Evolutionary conservation across 2,329 filamentous ascomycete species (phyloP).

Genomic region (Penicillium sp.): DNA sequence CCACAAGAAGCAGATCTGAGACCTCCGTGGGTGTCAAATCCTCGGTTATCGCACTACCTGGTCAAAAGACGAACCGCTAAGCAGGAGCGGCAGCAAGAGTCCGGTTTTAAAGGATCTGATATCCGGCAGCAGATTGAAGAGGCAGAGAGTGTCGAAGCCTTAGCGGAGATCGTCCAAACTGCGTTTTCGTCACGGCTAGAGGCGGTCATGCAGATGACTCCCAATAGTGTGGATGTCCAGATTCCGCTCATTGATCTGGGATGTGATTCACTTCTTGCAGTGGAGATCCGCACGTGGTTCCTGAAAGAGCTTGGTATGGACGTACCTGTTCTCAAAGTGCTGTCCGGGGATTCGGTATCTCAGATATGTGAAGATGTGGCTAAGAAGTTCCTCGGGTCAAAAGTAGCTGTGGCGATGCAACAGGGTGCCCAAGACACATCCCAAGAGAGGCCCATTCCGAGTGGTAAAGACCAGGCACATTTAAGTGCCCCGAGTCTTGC

Average conservation of each 20-base stretch:
- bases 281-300: conserved; percentile 51
- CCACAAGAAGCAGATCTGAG: neutral
- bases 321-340: conserved; percentile 50
- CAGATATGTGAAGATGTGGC: neutral
- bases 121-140: too few species aligned
- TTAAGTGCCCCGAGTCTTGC: too few species aligned
- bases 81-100: too few species aligned
- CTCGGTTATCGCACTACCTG: too few species aligned
- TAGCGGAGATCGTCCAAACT: neutral
- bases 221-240: conserved; percentile 3
- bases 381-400: neutral
- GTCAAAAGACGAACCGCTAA: too few species aligned
- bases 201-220: neutral
- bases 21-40: too few species aligned
- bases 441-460: too few species aligned
- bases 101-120: too few species aligned
- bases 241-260: conserved; percentile 31
- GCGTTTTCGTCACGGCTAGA: neutral
- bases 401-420: too few species aligned
- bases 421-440: too few species aligned
- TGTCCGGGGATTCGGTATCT: conserved; percentile 34
- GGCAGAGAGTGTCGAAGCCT: too few species aligned
- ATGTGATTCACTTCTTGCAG: conserved; percentile 42
- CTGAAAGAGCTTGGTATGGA: conserved; percentile 47
- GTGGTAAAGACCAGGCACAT: too few species aligned